Evolutionary conservation across 331 rosid genomes (phyloP).

Genomic region (Saraca asoca): DNA sequence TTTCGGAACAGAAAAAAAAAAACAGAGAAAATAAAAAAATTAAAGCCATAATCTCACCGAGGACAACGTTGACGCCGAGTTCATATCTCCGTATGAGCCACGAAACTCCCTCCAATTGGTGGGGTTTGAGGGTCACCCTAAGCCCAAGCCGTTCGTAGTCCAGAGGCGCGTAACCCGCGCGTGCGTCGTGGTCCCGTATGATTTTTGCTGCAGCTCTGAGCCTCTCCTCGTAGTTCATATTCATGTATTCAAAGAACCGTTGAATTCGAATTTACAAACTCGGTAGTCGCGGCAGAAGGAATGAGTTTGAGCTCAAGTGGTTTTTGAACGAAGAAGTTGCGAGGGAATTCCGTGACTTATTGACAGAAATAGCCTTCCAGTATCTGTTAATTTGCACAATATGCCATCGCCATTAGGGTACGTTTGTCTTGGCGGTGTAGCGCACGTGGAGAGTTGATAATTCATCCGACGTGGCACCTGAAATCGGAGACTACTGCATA

Average conservation of each 20-base stretch:
- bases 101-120: constrained; percentile 85
- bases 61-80: constrained; percentile 88
- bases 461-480: background rate
- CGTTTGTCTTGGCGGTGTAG: background rate
- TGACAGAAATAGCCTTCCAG: background rate
- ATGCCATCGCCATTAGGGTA: background rate
- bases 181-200: constrained; percentile 44
- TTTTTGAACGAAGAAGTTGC: background rate
- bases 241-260: constrained; percentile 10
- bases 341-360: constrained; percentile 1
- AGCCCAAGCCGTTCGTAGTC: constrained; percentile 54
- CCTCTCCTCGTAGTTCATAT: constrained; percentile 60
- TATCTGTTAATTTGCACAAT: background rate
- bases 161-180: constrained; percentile 37
- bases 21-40: background rate
- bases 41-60: constrained; percentile 51
- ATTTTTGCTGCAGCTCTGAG: constrained; percentile 60
- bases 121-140: constrained; percentile 71
- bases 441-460: background rate
- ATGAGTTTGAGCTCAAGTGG: background rate
- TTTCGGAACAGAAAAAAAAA: constrained; percentile 25
- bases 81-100: constrained; percentile 78
- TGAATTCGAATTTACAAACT: background rate
- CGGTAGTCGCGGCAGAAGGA: background rate
- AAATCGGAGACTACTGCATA: no score